These are phyloP conservation scores for Breviolum minutum DNA, from an alignment of 73 alveolate species.

Conservation along the genomic window DNA sequence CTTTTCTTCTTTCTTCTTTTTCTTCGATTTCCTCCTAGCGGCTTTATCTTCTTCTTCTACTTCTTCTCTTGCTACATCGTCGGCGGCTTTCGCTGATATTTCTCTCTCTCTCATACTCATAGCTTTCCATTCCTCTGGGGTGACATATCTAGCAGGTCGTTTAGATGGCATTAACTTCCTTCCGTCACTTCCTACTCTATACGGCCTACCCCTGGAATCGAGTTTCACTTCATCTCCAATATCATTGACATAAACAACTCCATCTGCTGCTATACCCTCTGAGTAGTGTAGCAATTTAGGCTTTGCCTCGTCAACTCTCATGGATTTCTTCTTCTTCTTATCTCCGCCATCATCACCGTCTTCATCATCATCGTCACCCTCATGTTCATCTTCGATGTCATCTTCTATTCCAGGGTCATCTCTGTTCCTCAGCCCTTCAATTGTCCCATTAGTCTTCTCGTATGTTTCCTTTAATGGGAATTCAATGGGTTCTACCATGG, in stretches of 20 bases:
- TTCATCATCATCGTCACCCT: slow-evolving; percentile 4
- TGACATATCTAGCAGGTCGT: not conserved
- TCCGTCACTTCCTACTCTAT: not conserved
- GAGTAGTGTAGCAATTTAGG: not conserved
- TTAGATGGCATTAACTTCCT: not conserved
- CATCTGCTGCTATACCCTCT: no score
- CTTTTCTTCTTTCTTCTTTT: not conserved
- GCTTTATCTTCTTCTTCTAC: no score
- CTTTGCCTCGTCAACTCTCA: not conserved
- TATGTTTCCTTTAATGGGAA: not conserved
- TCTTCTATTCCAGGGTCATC: not conserved
- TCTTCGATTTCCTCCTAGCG: no score
- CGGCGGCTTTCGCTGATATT: not conserved
- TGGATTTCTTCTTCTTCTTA: not conserved
- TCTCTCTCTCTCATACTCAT: not conserved
- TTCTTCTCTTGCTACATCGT: not conserved
- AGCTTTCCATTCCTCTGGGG: not conserved
- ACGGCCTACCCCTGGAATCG: not conserved
- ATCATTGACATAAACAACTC: no score
- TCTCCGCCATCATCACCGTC: not conserved
- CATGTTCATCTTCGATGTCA: not conserved
- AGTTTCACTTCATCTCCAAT: no score
- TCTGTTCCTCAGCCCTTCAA: not conserved
- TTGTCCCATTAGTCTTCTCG: not conserved
- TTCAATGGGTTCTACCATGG: not conserved